These are phyloP conservation scores for Parathielavia hyrcaniae DNA, from an alignment of 495 filamentous ascomycete genomes.

Conservation along the genomic window DNA sequence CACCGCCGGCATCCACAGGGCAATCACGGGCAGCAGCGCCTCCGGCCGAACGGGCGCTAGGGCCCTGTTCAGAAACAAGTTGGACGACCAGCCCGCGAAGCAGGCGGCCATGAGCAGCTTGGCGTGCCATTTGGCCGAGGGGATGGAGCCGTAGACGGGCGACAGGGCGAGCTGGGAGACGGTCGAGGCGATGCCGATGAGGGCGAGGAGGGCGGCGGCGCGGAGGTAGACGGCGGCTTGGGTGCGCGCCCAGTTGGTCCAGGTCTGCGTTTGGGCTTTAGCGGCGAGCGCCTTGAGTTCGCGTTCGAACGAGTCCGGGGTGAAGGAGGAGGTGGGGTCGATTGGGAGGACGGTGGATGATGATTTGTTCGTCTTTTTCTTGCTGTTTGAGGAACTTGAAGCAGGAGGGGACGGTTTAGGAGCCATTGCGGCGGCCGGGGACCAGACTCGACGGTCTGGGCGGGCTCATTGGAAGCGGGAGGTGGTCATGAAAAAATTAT, in stretches of 20 bases:
- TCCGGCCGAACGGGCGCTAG: slow-evolving; percentile 46
- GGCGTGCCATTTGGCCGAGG: slow-evolving; percentile 63
- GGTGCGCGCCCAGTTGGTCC: slow-evolving; percentile 28
- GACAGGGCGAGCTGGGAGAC: slow-evolving; percentile 69
- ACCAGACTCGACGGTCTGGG: neutral
- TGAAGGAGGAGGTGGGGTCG: slow-evolving; percentile 30
- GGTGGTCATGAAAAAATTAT: neutral
- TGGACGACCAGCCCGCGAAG: slow-evolving; percentile 56
- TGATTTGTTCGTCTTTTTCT: neutral
- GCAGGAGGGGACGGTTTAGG: slow-evolving; percentile 14
- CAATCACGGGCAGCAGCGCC: slow-evolving; percentile 71
- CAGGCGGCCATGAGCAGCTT: slow-evolving; percentile 57
- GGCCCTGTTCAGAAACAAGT: slow-evolving; percentile 43
- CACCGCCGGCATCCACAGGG: slow-evolving; percentile 63
- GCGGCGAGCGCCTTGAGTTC: slow-evolving; percentile 46
- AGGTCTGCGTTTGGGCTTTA: slow-evolving; percentile 46
- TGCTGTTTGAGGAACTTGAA: neutral
- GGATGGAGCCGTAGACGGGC: slow-evolving; percentile 79
- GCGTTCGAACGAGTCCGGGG: slow-evolving; percentile 45
- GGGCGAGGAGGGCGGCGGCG: slow-evolving; percentile 47
- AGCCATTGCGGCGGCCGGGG: slow-evolving; percentile 14
- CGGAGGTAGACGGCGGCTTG: slow-evolving; percentile 40
- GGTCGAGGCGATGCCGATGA: slow-evolving; percentile 67
- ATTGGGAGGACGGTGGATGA: slow-evolving; percentile 3
- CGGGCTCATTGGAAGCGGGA: slow-evolving; percentile 5